Evolutionary conservation across 148 eudicot genomes (phyloP).

Genomic region (Rhododendron ovatum): DNA sequence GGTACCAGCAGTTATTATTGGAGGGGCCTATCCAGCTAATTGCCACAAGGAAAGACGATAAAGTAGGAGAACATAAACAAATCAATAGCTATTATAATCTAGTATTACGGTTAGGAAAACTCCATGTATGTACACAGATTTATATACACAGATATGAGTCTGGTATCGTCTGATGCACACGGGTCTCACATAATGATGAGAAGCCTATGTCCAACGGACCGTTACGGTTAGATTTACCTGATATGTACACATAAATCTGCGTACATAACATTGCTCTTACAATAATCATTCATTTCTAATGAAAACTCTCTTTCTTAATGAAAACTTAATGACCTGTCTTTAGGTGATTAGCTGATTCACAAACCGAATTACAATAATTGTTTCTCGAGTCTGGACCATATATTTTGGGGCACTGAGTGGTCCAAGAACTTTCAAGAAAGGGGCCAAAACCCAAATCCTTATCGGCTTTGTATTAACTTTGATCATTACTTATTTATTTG

Average conservation of each 20-base stretch:
- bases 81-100: neutral
- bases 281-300: neutral
- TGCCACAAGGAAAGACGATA: neutral
- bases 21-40: conserved; percentile 12
- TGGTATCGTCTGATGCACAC: neutral
- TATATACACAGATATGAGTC: neutral
- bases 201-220: neutral
- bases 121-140: neutral
- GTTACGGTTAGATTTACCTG: neutral
- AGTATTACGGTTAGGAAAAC: neutral
- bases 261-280: neutral
- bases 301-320: neutral
- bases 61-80: neutral
- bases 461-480: neutral
- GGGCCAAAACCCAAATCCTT: neutral
- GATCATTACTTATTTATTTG: neutral
- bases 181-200: neutral
- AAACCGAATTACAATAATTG: neutral
- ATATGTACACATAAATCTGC: neutral
- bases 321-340: neutral
- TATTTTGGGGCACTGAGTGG: neutral
- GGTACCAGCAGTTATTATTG: neutral
- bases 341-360: neutral
- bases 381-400: neutral
- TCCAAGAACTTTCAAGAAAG: neutral